Conservation (phyloP, 352 stramenopile species). For the Globisporangium parvum region DNA sequence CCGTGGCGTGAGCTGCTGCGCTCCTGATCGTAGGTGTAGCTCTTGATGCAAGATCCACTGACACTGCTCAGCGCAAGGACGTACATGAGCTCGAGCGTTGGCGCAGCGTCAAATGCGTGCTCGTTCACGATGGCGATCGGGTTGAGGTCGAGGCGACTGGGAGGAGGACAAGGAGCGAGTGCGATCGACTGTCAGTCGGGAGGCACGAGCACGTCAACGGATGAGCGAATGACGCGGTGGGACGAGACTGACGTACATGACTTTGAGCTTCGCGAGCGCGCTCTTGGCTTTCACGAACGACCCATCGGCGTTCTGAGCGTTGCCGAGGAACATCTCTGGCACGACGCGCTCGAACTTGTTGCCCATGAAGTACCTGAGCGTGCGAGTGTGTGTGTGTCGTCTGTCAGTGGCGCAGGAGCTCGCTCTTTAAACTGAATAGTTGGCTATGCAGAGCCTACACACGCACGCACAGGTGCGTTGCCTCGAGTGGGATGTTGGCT, state of each 20-base stretch:
- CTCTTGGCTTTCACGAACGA: conserved; percentile 36
- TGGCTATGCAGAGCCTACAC: conserved; percentile 5
- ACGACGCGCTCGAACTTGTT: conserved; percentile 66
- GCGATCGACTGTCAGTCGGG: neutral
- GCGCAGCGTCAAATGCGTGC: conserved; percentile 47
- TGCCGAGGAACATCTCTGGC: conserved; percentile 61
- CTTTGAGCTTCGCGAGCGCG: conserved; percentile 50
- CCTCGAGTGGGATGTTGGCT: conserved; percentile 55
- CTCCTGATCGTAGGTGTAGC: neutral
- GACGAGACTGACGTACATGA: conserved; percentile 41
- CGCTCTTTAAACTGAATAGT: neutral
- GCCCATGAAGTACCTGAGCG: conserved; percentile 47
- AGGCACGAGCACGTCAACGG: neutral
- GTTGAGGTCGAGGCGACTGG: conserved; percentile 68
- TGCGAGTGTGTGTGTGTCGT: neutral
- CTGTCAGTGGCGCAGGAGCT: neutral
- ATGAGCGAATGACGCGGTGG: neutral
- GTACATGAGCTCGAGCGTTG: conserved; percentile 65
- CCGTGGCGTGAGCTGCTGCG: neutral
- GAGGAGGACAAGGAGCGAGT: neutral
- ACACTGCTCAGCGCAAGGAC: neutral
- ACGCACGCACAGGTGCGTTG: conserved; percentile 57
- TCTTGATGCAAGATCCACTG: neutral
- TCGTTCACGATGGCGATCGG: conserved; percentile 67
- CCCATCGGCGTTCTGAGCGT: conserved; percentile 45